Percentiles rank a stretch among this genome's conserved stretches.
phyloP scores from a whole-genome alignment of 78 protist species.

The Ministeria vibrans region DNA sequence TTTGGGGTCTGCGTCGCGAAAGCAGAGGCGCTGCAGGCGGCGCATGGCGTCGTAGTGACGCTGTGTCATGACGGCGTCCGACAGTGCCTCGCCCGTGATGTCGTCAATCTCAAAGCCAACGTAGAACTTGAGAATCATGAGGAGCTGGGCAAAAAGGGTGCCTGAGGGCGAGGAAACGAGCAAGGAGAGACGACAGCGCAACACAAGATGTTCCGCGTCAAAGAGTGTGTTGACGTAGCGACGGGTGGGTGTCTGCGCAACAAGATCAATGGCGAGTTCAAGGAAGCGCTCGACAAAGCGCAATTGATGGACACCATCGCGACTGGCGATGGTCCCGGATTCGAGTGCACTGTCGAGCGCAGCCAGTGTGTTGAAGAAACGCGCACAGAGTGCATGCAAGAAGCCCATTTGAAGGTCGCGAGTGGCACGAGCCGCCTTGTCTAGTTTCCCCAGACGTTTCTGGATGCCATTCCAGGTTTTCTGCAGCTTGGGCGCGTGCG shows the following conservation, averaged over 20 bases:
- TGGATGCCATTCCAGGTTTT: background rate
- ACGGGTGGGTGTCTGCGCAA: constrained; percentile 82
- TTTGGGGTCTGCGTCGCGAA: constrained; percentile 35
- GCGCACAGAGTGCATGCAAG: background rate
- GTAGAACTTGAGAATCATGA: constrained; percentile 41
- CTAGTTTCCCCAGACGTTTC: background rate
- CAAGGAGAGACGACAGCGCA: constrained; percentile 19
- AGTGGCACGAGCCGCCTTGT: background rate
- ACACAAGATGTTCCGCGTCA: constrained; percentile 26
- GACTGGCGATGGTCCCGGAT: background rate
- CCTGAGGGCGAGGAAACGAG: background rate
- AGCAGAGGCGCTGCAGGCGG: constrained; percentile 54
- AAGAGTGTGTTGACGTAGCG: constrained; percentile 46
- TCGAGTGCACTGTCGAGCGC: background rate
- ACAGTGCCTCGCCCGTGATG: constrained; percentile 65
- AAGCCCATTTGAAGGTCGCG: background rate
- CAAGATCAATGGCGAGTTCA: constrained; percentile 69
- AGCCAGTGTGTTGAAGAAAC: background rate
- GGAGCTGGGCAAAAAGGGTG: constrained; percentile 32
- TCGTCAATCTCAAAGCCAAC: constrained; percentile 64
- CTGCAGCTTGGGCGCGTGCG: background rate
- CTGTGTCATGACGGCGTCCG: constrained; percentile 39
- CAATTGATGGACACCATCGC: background rate
- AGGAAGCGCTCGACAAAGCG: constrained; percentile 34
- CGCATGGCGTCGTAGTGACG: constrained; percentile 47